Percentiles rank a stretch among this genome's conserved stretches.
Evolutionary conservation across 2,329 filamentous ascomycete species (phyloP).

Genomic region (Ophiostoma perfectum): DNA sequence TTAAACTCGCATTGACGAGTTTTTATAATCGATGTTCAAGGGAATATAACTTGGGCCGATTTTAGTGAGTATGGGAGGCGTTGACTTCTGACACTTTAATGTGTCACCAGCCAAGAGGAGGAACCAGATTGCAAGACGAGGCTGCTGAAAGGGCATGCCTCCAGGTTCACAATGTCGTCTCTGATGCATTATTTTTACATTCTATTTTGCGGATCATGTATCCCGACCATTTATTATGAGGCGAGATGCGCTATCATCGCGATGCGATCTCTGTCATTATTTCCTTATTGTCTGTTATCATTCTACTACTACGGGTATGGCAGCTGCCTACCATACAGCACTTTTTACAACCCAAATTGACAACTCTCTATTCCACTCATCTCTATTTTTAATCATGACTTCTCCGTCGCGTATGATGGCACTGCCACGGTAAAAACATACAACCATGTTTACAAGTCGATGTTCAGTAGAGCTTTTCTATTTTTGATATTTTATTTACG

Average conservation of each 20-base stretch:
- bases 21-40: background rate
- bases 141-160: background rate
- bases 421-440: no score
- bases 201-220: conserved; percentile 13
- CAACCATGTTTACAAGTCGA: no score
- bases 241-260: background rate
- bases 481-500: background rate
- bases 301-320: background rate
- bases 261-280: background rate
- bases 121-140: background rate
- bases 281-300: background rate
- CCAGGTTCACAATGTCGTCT: background rate
- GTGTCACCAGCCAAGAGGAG: background rate
- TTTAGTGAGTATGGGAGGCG: background rate
- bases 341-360: background rate
- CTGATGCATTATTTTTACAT: conserved; percentile 1
- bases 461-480: no score
- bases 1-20: background rate
- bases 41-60: background rate
- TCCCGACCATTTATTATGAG: conserved; percentile 5
- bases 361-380: background rate
- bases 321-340: background rate
- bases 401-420: no score
- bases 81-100: background rate
- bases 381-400: no score